Evolutionary conservation across 2,329 filamentous ascomycete species (phyloP).

Genomic region (Calonectria fujianensis): DNA sequence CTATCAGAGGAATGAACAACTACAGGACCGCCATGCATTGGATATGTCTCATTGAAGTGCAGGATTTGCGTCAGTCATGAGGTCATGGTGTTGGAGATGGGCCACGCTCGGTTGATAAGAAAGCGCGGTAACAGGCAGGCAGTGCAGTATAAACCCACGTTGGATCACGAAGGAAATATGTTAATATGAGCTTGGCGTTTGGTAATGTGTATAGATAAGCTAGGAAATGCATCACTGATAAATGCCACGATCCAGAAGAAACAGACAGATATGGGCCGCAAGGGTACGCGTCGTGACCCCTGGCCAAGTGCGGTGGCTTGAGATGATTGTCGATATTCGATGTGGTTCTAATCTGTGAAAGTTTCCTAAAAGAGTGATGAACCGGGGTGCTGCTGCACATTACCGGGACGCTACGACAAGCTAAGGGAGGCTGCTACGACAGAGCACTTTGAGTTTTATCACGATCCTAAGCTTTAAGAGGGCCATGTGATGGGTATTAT

Average conservation of each 20-base stretch:
- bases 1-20: background rate
- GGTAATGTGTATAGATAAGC: conserved; percentile 35
- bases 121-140: conserved; percentile 30
- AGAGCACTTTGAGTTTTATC: conserved; percentile 13
- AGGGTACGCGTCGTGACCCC: conserved; percentile 34
- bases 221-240: conserved; percentile 27
- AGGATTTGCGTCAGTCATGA: conserved; percentile 32
- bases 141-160: conserved; percentile 36
- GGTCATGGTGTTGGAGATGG: conserved; percentile 5
- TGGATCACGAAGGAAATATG: conserved; percentile 37
- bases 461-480: conserved; percentile 3
- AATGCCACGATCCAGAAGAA: conserved; percentile 14
- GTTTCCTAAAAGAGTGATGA: conserved; percentile 27
- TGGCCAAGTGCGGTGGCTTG: conserved; percentile 12
- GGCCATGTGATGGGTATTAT: conserved; percentile 12
- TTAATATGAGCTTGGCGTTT: conserved; percentile 35
- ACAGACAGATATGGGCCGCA: conserved; percentile 20
- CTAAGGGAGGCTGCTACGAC: background rate
- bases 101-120: background rate
- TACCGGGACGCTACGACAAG: conserved; percentile 15
- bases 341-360: conserved; percentile 11
- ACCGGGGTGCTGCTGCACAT: conserved; percentile 34
- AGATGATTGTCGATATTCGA: conserved; percentile 30
- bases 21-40: conserved; percentile 12
- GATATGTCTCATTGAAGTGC: conserved; percentile 33